A percentile compares a stretch with the other conserved stretches of the same genome.
phyloP scores from a whole-genome alignment of 1,139 yeast species.

The Yamadazyma friedrichii region DNA sequence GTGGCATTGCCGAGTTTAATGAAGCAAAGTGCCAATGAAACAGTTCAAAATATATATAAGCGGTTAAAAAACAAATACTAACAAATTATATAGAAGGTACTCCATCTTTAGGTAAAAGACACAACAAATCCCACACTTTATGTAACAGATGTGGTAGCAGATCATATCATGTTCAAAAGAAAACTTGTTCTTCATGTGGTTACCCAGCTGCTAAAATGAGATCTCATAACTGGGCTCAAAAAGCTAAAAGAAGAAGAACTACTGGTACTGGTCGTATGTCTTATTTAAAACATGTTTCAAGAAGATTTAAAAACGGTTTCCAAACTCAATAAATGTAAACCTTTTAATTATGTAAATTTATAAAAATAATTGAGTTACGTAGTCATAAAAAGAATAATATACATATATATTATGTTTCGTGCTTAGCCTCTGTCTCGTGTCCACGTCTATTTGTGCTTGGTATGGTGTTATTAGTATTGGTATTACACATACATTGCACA shows the following conservation, averaged over 20 bases:
- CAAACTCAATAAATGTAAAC: constrained; percentile 48
- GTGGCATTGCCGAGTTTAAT: not conserved
- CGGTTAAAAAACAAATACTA: constrained; percentile 11
- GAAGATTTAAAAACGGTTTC: constrained; percentile 99
- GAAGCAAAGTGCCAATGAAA: not conserved
- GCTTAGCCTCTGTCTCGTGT: not conserved
- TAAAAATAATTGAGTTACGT: constrained; percentile 7
- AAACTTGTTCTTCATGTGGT: constrained; percentile 98
- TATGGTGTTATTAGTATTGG: not conserved
- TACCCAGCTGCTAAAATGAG: constrained; percentile 99
- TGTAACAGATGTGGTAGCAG: constrained; percentile 99
- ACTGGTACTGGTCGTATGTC: constrained; percentile 99
- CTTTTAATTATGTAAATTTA: constrained; percentile 7
- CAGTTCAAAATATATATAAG: not conserved
- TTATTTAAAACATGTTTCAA: constrained; percentile 93
- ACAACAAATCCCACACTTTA: constrained; percentile 99
- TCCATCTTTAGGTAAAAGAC: constrained; percentile 99
- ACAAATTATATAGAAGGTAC: constrained; percentile 80
- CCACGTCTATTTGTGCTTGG: not conserved
- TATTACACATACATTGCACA: too few species aligned
- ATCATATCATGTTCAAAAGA: constrained; percentile 99
- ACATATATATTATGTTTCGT: not conserved
- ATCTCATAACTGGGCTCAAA: constrained; percentile 98
- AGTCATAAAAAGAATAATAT: constrained; percentile 5
- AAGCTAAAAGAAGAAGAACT: constrained; percentile 99